Evolutionary conservation across 768 basidiomycete species (phyloP).

Genomic region (Lyophyllum decastes): DNA sequence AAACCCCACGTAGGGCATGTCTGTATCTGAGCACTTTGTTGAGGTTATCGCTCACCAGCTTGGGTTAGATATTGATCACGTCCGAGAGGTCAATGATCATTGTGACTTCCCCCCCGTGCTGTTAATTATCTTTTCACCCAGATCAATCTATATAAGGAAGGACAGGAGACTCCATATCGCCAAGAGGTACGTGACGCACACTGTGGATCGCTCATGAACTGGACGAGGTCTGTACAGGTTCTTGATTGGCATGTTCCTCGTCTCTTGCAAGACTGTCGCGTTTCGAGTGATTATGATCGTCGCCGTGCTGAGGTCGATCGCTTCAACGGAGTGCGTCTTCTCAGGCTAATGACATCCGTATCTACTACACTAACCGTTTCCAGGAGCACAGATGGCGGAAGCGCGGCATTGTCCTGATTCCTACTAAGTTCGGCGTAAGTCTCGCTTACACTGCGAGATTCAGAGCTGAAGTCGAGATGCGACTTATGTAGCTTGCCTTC

Average conservation of each 20-base stretch:
- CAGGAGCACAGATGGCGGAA: slow-evolving; percentile 18
- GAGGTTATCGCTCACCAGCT: slow-evolving; percentile 16
- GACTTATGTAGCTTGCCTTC: slow-evolving; percentile 12
- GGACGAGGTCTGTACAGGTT: slow-evolving; percentile 1
- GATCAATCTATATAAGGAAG: slow-evolving; percentile 19
- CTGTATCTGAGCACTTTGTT: slow-evolving; percentile 12
- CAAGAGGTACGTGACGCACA: slow-evolving; percentile 5
- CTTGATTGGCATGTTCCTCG: slow-evolving; percentile 20
- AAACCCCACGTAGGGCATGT: slow-evolving; percentile 13
- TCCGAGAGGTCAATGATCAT: slow-evolving; percentile 10
- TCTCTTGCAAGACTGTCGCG: slow-evolving; percentile 17
- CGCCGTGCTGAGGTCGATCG: slow-evolving; percentile 17
- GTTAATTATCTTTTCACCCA: neutral
- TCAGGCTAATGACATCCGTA: neutral
- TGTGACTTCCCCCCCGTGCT: no score
- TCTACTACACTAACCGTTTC: neutral
- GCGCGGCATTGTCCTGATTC: slow-evolving; percentile 15
- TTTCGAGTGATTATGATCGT: slow-evolving; percentile 14
- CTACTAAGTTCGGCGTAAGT: slow-evolving; percentile 18
- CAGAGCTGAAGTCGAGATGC: neutral
- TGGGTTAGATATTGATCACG: slow-evolving; percentile 13
- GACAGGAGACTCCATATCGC: slow-evolving; percentile 18
- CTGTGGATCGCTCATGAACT: neutral
- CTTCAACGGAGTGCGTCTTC: slow-evolving; percentile 7
- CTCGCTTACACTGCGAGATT: neutral